A percentile compares a stretch with the other conserved stretches of the same genome.
Evolutionary conservation across 257 asterid genomes (phyloP).

Genomic region (Gentiana straminea): DNA sequence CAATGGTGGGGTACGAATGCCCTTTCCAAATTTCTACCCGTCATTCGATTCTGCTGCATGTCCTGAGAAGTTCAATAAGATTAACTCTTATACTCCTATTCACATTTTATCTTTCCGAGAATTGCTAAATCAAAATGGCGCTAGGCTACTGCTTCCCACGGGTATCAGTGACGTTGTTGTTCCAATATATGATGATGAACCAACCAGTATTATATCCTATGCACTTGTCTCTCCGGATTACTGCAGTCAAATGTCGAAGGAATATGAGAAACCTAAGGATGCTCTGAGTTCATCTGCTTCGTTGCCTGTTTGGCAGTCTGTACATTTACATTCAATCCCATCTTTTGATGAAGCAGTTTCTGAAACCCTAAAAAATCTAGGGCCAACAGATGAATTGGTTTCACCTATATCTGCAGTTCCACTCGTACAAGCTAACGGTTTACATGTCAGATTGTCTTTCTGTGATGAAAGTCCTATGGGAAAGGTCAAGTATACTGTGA

Average conservation of each 20-base stretch:
- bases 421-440: conserved; percentile 23
- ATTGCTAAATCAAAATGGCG: conserved; percentile 45
- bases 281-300: conserved; percentile 36
- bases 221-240: conserved; percentile 49
- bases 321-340: conserved; percentile 36
- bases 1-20: conserved; percentile 34
- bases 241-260: conserved; percentile 33
- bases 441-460: conserved; percentile 49
- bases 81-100: conserved; percentile 35
- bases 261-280: conserved; percentile 32
- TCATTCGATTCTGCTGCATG: conserved; percentile 24
- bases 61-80: conserved; percentile 33
- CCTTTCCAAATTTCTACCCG: conserved; percentile 27
- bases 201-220: conserved; percentile 59
- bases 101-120: conserved; percentile 47
- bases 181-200: conserved; percentile 73
- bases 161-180: conserved; percentile 38
- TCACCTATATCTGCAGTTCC: conserved; percentile 37
- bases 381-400: conserved; percentile 32
- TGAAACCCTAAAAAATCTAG: conserved; percentile 26
- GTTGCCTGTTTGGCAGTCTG: conserved; percentile 32
- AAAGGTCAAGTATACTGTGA: conserved; percentile 56
- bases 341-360: conserved; percentile 38
- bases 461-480: conserved; percentile 55
- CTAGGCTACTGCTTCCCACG: conserved; percentile 43